Percentiles rank a stretch among this genome's conserved stretches.
Evolutionary conservation across 208 protist genomes (phyloP).

Genomic region (Naegleria fowleri): DNA sequence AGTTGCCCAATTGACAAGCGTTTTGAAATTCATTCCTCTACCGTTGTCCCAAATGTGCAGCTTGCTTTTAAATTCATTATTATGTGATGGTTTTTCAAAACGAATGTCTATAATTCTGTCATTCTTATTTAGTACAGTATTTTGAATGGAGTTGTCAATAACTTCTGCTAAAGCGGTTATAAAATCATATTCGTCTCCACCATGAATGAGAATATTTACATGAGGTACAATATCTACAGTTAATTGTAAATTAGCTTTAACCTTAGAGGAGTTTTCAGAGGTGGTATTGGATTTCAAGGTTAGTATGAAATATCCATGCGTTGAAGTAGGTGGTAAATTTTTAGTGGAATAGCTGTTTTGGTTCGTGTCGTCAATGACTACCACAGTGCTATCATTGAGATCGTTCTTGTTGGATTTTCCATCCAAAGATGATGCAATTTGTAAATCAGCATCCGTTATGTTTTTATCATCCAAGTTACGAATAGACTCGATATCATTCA

Average conservation of each 20-base stretch:
- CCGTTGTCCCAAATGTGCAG: slow-evolving; percentile 37
- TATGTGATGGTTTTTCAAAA: neutral
- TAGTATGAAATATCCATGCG: neutral
- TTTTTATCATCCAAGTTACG: neutral
- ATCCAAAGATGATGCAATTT: neutral
- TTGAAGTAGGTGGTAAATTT: neutral
- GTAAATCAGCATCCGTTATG: neutral
- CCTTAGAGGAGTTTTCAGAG: neutral
- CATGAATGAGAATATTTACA: slow-evolving; percentile 38
- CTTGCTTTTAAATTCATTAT: neutral
- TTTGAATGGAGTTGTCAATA: slow-evolving; percentile 41
- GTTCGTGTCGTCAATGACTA: neutral
- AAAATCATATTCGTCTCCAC: slow-evolving; percentile 41
- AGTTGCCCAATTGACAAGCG: slow-evolving; percentile 30
- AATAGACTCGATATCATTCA: neutral
- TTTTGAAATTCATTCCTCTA: slow-evolving; percentile 35
- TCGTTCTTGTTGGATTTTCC: neutral
- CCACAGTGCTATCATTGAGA: neutral
- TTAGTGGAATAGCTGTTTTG: neutral
- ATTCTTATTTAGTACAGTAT: slow-evolving; percentile 17
- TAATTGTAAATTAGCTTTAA: neutral
- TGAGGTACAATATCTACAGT: slow-evolving; percentile 31
- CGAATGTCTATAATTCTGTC: slow-evolving; percentile 22
- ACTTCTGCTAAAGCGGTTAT: slow-evolving; percentile 38
- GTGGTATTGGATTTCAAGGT: neutral